Percentiles rank a stretch among this genome's conserved stretches.
Conservation (phyloP, 805 yeast species). For the Saccharomycopsis fodiens region DNA sequence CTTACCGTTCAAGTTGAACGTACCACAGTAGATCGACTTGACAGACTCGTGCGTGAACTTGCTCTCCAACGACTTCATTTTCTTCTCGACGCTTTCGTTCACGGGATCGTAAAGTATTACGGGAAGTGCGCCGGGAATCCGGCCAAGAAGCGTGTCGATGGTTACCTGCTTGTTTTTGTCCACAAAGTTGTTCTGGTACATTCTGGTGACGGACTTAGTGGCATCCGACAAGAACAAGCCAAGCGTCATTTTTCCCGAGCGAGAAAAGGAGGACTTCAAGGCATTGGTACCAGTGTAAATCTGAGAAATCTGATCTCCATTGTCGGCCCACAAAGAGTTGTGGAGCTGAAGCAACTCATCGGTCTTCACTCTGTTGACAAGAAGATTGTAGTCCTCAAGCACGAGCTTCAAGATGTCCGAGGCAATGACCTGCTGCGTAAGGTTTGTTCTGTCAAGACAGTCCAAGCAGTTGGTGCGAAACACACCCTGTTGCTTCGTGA, state of each 20-base stretch:
- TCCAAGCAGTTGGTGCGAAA: conserved; percentile 92
- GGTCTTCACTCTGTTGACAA: conserved; percentile 17
- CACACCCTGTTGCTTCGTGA: conserved; percentile 80
- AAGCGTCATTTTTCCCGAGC: conserved; percentile 92
- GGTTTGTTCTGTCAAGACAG: conserved; percentile 89
- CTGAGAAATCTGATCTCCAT: conserved; percentile 93
- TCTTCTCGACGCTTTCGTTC: conserved; percentile 69
- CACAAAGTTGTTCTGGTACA: conserved; percentile 92
- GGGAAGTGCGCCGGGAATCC: conserved; percentile 59
- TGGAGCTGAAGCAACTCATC: conserved; percentile 61
- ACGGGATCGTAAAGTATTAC: conserved; percentile 84
- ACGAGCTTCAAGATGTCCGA: conserved; percentile 57
- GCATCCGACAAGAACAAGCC: conserved; percentile 98
- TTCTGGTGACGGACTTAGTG: conserved; percentile 88
- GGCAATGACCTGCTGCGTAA: conserved; percentile 80
- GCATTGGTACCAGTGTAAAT: conserved; percentile 98
- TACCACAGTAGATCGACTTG: conserved; percentile 68
- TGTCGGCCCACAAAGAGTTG: conserved; percentile 93
- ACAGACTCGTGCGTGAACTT: conserved; percentile 54
- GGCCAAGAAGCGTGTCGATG: conserved; percentile 80
- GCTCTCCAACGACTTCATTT: conserved; percentile 38
- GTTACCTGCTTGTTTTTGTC: conserved; percentile 88
- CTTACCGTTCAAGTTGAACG: conserved; percentile 78
- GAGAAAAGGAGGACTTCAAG: conserved; percentile 83
- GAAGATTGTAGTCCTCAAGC: conserved; percentile 34